Conservation (phyloP, 2,329 filamentous ascomycete genomes). For the Arthroderma uncinatum region DNA sequence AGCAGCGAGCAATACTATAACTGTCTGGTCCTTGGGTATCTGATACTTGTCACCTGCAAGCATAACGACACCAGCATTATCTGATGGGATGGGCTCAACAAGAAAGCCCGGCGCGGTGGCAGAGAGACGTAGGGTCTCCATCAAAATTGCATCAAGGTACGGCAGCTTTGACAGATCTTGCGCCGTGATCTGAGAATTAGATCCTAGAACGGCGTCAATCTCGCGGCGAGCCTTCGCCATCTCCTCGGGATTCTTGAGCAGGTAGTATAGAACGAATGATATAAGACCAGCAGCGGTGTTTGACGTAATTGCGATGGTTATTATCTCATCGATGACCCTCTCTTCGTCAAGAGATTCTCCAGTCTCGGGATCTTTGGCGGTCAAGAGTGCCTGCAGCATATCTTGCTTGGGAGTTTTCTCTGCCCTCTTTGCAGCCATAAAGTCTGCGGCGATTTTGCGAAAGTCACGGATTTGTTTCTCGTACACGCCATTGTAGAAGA, state of each 20-base stretch:
- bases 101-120: conserved; percentile 50
- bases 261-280: conserved; percentile 53
- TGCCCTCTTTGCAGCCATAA: conserved; percentile 47
- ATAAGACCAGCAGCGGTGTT: conserved; percentile 60
- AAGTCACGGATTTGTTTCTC: conserved; percentile 44
- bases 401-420: conserved; percentile 49
- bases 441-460: conserved; percentile 44
- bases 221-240: conserved; percentile 55
- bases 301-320: conserved; percentile 54
- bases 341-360: conserved; percentile 47
- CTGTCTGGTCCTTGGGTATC: conserved; percentile 43
- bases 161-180: conserved; percentile 51
- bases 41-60: conserved; percentile 51
- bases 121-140: conserved; percentile 54
- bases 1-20: conserved; percentile 44
- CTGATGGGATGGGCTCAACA: conserved; percentile 42
- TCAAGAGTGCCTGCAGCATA: conserved; percentile 49
- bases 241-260: conserved; percentile 51
- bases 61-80: conserved; percentile 31
- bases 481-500: conserved; percentile 45
- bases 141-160: conserved; percentile 55
- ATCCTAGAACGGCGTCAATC: conserved; percentile 54
- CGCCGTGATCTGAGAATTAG: conserved; percentile 45
- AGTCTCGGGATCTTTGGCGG: conserved; percentile 50
- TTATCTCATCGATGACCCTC: conserved; percentile 56